Evolutionary conservation across 805 yeast genomes (phyloP).

Genomic region (Sugiyamaella chiloensis): DNA sequence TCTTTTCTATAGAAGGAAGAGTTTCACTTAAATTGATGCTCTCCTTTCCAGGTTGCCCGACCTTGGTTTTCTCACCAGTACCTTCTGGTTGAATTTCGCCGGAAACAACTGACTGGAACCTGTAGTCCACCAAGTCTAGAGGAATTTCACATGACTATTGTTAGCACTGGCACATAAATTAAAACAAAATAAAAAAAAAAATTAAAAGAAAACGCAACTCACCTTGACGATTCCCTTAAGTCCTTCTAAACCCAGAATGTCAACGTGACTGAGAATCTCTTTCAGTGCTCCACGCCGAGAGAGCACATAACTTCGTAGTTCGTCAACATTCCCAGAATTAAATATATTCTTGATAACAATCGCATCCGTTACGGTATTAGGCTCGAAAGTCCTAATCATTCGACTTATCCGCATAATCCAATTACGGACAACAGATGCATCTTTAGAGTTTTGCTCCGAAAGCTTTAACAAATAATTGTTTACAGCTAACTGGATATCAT

Average conservation of each 20-base stretch:
- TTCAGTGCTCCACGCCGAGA: conserved; percentile 19
- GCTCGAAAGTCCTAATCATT: conserved; percentile 35
- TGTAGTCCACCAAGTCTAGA: conserved; percentile 18
- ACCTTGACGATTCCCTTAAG: conserved; percentile 36
- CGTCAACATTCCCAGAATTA: conserved; percentile 16
- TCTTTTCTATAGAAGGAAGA: conserved; percentile 45
- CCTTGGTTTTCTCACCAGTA: not conserved
- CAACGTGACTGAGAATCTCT: conserved; percentile 47
- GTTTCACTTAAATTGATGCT: conserved; percentile 15
- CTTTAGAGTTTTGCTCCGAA: conserved; percentile 40
- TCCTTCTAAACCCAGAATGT: conserved; percentile 49
- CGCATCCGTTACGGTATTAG: conserved; percentile 60
- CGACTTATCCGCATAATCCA: conserved; percentile 38
- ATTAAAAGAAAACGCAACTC: conserved; percentile 22
- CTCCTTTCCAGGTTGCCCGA: not conserved
- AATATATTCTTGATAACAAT: conserved; percentile 51
- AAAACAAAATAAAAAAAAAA: conserved; percentile 2
- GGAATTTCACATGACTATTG: conserved; percentile 23
- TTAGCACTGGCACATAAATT: not conserved
- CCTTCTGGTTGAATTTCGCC: not conserved
- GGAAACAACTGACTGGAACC: conserved; percentile 12
- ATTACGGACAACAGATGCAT: conserved; percentile 43
- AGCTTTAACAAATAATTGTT: conserved; percentile 56
- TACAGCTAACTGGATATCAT: conserved; percentile 59
- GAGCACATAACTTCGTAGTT: conserved; percentile 20